A percentile compares a stretch with the other conserved stretches of the same genome.
phyloP scores from a whole-genome alignment of 2,329 filamentous ascomycete species.

The Seiridium cupressi region DNA sequence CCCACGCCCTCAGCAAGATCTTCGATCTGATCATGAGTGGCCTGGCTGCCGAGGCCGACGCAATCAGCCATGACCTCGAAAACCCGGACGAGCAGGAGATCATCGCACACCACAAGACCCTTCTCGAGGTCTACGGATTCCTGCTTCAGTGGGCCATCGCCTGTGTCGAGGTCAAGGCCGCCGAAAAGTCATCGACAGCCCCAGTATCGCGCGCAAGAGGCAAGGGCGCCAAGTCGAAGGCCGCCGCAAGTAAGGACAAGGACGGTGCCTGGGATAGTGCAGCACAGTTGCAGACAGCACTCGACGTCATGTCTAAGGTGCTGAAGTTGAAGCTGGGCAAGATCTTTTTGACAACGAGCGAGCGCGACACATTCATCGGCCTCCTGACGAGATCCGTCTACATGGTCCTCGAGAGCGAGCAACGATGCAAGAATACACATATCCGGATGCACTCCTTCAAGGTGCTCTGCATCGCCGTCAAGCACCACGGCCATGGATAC shows the following conservation, averaged over 20 bases:
- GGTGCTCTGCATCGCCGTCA: slow-evolving; percentile 92
- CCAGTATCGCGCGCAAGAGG: slow-evolving; percentile 71
- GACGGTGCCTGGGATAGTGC: slow-evolving; percentile 87
- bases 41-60: slow-evolving; percentile 80
- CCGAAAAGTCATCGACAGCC: slow-evolving; percentile 78
- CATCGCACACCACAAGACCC: slow-evolving; percentile 80
- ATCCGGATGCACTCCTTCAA: slow-evolving; percentile 98
- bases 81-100: slow-evolving; percentile 83
- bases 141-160: slow-evolving; percentile 93
- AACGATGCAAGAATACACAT: slow-evolving; percentile 81
- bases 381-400: slow-evolving; percentile 92
- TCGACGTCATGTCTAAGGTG: slow-evolving; percentile 95
- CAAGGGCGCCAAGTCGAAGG: slow-evolving; percentile 72
- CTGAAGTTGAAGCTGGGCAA: slow-evolving; percentile 87
- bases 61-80: slow-evolving; percentile 82
- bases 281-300: slow-evolving; percentile 78
- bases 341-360: slow-evolving; percentile 94
- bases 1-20: slow-evolving; percentile 84
- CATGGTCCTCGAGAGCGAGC: slow-evolving; percentile 89
- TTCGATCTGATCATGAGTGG: slow-evolving; percentile 88
- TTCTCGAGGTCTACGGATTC: slow-evolving; percentile 93
- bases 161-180: slow-evolving; percentile 89
- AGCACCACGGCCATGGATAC: slow-evolving; percentile 96
- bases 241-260: slow-evolving; percentile 59
- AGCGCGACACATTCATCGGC: slow-evolving; percentile 91